Percentiles rank a stretch among this genome's conserved stretches.
phyloP scores from a whole-genome alignment of 2,329 filamentous ascomycete genomes.

The Dothideomycetes sp. region DNA sequence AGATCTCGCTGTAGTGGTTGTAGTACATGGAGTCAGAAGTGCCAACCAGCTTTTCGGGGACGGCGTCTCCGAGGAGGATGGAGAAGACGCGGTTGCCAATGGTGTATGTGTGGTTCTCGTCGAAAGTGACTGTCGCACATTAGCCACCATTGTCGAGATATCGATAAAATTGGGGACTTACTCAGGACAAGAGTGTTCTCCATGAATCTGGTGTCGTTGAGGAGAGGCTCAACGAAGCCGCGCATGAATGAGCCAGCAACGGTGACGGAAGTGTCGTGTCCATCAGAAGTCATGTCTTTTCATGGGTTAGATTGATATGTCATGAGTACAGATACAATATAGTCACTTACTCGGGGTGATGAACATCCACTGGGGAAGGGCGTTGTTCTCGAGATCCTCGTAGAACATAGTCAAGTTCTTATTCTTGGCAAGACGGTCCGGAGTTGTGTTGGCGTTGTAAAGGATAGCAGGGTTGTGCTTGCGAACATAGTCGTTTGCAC shows the following conservation, averaged over 20 bases:
- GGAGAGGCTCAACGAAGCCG: conserved; percentile 57
- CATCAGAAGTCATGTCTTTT: conserved; percentile 69
- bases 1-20: conserved; percentile 36
- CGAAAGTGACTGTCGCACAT: conserved; percentile 66
- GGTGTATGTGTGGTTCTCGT: conserved; percentile 63
- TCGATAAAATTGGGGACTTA: too few species aligned
- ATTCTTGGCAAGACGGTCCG: conserved; percentile 52
- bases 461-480: conserved; percentile 64
- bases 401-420: conserved; percentile 66
- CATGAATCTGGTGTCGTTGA: conserved; percentile 61
- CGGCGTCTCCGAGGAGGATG: conserved; percentile 63
- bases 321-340: conserved; percentile 34
- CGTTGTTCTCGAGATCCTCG: conserved; percentile 50
- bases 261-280: conserved; percentile 62
- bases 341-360: conserved; percentile 34
- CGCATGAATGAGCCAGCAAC: conserved; percentile 58
- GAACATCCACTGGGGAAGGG: conserved; percentile 61
- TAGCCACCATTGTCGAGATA: too few species aligned
- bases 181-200: conserved; percentile 61
- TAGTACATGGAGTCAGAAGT: conserved; percentile 55
- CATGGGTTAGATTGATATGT: too few species aligned
- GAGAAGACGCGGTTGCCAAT: conserved; percentile 57
- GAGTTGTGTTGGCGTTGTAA: conserved; percentile 50
- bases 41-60: conserved; percentile 53
- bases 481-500: conserved; percentile 66